Evolutionary conservation across 257 asterid genomes (phyloP).

Genomic region (Linderniella brevidens): DNA sequence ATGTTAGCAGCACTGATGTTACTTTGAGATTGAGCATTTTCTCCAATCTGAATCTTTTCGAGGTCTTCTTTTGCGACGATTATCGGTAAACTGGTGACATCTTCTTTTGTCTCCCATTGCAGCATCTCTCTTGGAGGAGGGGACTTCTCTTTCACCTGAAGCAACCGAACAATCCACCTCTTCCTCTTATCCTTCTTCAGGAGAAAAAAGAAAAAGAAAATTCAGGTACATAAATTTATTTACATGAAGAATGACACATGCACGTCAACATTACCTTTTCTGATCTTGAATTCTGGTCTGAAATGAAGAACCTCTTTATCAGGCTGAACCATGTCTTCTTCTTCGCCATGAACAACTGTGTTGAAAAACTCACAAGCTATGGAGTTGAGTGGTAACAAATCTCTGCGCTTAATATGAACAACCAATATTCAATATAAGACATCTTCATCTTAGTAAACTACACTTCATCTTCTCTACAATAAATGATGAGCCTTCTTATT

Average conservation of each 20-base stretch:
- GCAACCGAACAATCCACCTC: conserved; percentile 40
- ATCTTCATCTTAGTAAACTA: background rate
- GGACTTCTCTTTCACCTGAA: conserved; percentile 25
- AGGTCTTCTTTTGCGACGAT: conserved; percentile 8
- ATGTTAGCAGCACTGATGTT: background rate
- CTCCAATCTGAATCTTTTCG: conserved; percentile 6
- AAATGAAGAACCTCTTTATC: conserved; percentile 41
- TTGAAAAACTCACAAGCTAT: conserved; percentile 1
- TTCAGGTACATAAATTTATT: conserved; percentile 5
- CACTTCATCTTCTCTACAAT: conserved; percentile 18
- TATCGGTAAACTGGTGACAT: conserved; percentile 9
- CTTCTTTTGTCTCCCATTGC: conserved; percentile 11
- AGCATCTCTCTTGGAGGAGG: conserved; percentile 24
- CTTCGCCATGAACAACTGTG: conserved; percentile 35
- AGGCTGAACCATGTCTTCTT: conserved; percentile 56
- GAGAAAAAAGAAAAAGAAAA: background rate
- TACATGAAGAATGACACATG: background rate
- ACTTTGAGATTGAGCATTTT: conserved; percentile 9
- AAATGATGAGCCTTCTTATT: conserved; percentile 18
- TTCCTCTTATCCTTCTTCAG: conserved; percentile 35
- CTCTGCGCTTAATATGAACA: no score
- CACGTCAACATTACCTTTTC: conserved; percentile 34
- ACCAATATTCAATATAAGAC: no score
- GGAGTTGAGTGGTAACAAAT: no score
- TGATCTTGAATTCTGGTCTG: conserved; percentile 39